phyloP scores from a whole-genome alignment of 1,139 yeast species.

The Lodderomyces oxycetoniae region DNA sequence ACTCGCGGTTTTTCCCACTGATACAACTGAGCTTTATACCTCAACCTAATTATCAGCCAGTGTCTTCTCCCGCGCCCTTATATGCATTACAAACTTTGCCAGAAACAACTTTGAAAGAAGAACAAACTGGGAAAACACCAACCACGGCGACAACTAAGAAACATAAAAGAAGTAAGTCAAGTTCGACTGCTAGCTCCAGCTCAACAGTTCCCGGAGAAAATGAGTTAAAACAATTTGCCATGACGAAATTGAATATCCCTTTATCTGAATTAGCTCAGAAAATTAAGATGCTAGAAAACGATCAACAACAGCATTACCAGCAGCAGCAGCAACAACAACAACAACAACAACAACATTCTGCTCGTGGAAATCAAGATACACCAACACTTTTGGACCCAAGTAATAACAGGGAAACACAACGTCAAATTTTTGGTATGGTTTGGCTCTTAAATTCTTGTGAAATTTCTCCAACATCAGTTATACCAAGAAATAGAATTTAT shows the following conservation, averaged over 20 bases:
- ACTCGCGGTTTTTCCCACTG: too few relatives aligned
- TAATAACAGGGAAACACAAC: conserved; percentile 52
- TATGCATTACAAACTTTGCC: too few relatives aligned
- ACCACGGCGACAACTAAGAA: conserved; percentile 17
- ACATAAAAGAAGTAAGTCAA: conserved; percentile 17
- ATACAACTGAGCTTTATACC: too few relatives aligned
- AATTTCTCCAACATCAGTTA: conserved; percentile 60
- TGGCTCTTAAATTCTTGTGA: conserved; percentile 75
- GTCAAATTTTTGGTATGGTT: conserved; percentile 77
- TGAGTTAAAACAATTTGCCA: conserved; percentile 49
- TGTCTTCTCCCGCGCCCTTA: too few relatives aligned
- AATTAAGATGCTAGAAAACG: conserved; percentile 42
- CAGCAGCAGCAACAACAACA: neutral
- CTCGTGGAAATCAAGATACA: neutral
- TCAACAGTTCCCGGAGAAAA: conserved; percentile 11
- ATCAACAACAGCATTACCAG: conserved; percentile 1
- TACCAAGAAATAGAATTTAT: conserved; percentile 78
- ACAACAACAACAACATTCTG: neutral
- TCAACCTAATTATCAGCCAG: too few relatives aligned
- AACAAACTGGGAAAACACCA: conserved; percentile 10
- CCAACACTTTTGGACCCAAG: conserved; percentile 9
- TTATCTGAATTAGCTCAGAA: conserved; percentile 48
- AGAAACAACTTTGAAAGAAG: conserved; percentile 4
- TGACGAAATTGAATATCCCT: conserved; percentile 37
- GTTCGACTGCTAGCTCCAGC: conserved; percentile 28